Percentiles rank a stretch among this genome's conserved stretches.
phyloP scores from a whole-genome alignment of 2,329 filamentous ascomycete genomes.

The Diaporthe longicolla region DNA sequence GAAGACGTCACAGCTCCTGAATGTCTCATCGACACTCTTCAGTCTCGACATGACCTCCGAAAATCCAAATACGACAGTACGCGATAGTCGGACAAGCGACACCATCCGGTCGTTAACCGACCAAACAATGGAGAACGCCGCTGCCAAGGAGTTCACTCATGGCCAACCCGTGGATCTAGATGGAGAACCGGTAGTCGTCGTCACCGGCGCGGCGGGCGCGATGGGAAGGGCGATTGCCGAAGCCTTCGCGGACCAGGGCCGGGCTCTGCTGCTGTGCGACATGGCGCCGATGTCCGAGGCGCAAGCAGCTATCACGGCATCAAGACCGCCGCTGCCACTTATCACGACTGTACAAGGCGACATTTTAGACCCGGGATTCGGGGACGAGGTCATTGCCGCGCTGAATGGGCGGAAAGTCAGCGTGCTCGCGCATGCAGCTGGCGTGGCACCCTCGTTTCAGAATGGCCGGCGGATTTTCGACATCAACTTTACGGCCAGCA shows the following conservation, averaged over 20 bases:
- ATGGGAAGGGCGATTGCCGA: slow-evolving; percentile 29
- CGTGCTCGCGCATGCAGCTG: slow-evolving; percentile 32
- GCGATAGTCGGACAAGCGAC: background rate
- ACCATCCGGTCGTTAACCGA: background rate
- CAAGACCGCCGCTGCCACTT: slow-evolving; percentile 3
- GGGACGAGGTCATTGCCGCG: slow-evolving; percentile 27
- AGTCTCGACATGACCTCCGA: no score
- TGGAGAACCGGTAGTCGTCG: background rate
- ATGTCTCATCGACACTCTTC: background rate
- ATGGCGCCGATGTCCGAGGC: slow-evolving; percentile 5
- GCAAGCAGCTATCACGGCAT: slow-evolving; percentile 7
- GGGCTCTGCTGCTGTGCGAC: slow-evolving; percentile 31
- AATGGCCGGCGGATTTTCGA: slow-evolving; percentile 20
- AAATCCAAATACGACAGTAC: background rate
- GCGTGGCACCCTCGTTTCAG: slow-evolving; percentile 16
- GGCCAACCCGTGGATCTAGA: slow-evolving; percentile 4
- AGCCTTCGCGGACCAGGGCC: slow-evolving; percentile 35
- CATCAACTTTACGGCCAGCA: slow-evolving; percentile 24
- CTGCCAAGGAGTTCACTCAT: slow-evolving; percentile 9
- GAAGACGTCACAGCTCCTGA: background rate
- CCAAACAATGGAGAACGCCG: slow-evolving; percentile 6
- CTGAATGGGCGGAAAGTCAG: slow-evolving; percentile 19
- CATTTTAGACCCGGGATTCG: slow-evolving; percentile 23
- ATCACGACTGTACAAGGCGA: slow-evolving; percentile 27
- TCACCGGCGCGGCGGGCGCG: slow-evolving; percentile 19